Evolutionary conservation across 2,329 filamentous ascomycete species (phyloP), one percentile per base, ranked within the genome.

Genomic region (Hypoxylon sp.): DNA sequence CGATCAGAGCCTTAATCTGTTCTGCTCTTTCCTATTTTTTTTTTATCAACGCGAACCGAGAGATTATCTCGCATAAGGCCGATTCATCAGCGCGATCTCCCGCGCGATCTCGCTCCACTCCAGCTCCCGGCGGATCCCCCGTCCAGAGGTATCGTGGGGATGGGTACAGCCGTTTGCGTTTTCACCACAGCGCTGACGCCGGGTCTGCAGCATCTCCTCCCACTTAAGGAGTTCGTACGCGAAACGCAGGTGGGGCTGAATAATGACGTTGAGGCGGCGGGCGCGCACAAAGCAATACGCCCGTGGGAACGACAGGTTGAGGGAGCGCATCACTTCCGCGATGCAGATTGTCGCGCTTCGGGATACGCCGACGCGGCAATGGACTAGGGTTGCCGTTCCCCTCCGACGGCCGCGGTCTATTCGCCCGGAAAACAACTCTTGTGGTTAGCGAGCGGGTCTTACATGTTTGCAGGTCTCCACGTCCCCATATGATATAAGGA

Each of bases 221-320:
- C 95, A 98, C 79, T 97, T 97, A 55, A 99, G 85, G 31, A 99
- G 87, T 81, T 99, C 96, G 77, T 98, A 97, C 73, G 92, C 92
- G 81, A 99, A 99, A 65, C 94, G 88, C 62, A 99, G 86, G 82
- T 99, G 95, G 11, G 96, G 96, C 79, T 99, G 96, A 71, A 99
- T 98, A 71, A 99, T 99, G 57, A 99, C 96, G 77, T 99, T 99
- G 52, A 99, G 85, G 67, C 96, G 87, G 58, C 96, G 88, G 19
- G 96, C 96, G 33, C 96, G 91, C 39, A 99, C 96, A 79, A 95
- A 98, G 80, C 96, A 98, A 80, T 99, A 99, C 65, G 96, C 96
- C 61, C 93, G 88, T 11, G 96, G 94, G 74, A 98, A 95, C 0
- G 94, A 96, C 71, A 98, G 82, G 22, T 89, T 86, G 74, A 94